Base-by-base conservation (phyloP, 2,329 filamentous ascomycete genomes). In the Alternaria angustiovoidea region DNA sequence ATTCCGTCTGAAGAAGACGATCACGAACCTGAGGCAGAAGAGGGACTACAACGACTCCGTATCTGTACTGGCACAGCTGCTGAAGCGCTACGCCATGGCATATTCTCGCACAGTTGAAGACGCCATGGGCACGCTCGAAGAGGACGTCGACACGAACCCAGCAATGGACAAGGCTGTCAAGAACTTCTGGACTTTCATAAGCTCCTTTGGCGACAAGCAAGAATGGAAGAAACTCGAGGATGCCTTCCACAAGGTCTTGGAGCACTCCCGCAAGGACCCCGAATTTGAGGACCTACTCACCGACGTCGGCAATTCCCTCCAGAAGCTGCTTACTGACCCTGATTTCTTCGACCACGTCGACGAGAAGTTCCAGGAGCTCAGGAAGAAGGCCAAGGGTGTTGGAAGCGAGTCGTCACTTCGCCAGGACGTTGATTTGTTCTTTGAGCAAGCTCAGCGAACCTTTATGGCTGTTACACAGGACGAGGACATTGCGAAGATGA, bases 21-120 rank as follows among this genome's bases (percentile, higher is more conserved):
- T 98, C 4, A 68, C 87, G 14, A 91, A 91, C 39, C 84, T 98
- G 14, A 86, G 91, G 7, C 86, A 92, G 71, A 88, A 91, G 52
- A 87, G 85, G 7, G 93, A 97, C 75, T 98, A 98, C 75, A 88
- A 90, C 0, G 89, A 94, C 48, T 97, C 94, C 0, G 93, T 97
- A 0, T 93, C 91, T 1, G 93, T 89, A 0, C 78, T 98, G 32
- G 87, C 91, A 0, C 79, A 89, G 7, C 83, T 98, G 6, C 84
- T 97, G 57, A 88, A 93, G 72, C 87, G 90, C 42, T 97, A 96
- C 76, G 89, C 91, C 9, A 82, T 88, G 63, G 83, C 89, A 9
- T 97, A 97, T 75, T 92, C 92, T 0, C 87, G 88, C 36, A 90
- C 89, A 0, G 86, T 89, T 0, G 86, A 90, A 54, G 87, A 92